Conservation (phyloP, 306 rosid species). For the Trifolium pratense region DNA sequence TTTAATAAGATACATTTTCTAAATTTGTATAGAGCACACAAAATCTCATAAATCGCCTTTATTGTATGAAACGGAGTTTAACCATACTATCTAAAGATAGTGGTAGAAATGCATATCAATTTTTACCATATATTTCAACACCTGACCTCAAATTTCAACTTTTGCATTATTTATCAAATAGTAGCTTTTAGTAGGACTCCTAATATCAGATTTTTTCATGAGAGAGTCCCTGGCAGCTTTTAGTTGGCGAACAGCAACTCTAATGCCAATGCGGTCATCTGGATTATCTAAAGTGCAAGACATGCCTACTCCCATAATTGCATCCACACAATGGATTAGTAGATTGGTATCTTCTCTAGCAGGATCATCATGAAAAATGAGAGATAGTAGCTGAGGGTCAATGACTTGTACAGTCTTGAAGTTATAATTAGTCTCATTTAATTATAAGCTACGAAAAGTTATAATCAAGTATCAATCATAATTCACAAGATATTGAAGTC, state of each 20-base stretch:
- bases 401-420: slow-evolving; percentile 45
- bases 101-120: slow-evolving; percentile 12
- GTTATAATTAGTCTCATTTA: too few relatives aligned
- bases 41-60: neutral
- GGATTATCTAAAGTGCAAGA: slow-evolving; percentile 56
- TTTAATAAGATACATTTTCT: too few relatives aligned
- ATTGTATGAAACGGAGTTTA: neutral
- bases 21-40: too few relatives aligned
- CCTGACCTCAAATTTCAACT: neutral
- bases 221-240: slow-evolving; percentile 49
- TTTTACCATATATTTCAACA: neutral
- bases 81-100: neutral
- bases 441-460: too few relatives aligned
- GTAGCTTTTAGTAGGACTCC: neutral
- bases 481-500: too few relatives aligned
- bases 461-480: too few relatives aligned
- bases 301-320: slow-evolving; percentile 56
- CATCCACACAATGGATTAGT: slow-evolving; percentile 45
- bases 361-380: slow-evolving; percentile 25
- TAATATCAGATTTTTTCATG: slow-evolving; percentile 1
- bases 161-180: neutral
- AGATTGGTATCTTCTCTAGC: slow-evolving; percentile 35
- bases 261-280: slow-evolving; percentile 59
- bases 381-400: slow-evolving; percentile 52
- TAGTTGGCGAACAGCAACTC: slow-evolving; percentile 55